Conservation (phyloP, 108 stramenopile genomes). For the Cyclotella choctawhatcheeana region DNA sequence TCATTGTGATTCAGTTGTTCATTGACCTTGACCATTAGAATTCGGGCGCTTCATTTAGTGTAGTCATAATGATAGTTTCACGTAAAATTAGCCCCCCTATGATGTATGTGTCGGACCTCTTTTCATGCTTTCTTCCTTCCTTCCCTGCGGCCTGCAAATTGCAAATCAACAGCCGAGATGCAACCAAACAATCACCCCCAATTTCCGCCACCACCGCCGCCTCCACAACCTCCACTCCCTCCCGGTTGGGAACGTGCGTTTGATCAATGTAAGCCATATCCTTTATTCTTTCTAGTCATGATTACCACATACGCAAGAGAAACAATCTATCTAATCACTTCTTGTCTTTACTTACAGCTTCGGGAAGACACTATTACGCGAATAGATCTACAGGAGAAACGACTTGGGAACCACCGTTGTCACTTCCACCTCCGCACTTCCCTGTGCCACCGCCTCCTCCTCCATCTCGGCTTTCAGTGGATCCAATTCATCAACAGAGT, state of each 20-base stretch:
- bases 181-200: constrained; percentile 2
- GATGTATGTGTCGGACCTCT: too few species aligned
- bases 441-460: constrained; percentile 30
- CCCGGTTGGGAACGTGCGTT: constrained; percentile 51
- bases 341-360: background rate
- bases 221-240: constrained; percentile 36
- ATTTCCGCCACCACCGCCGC: constrained; percentile 40
- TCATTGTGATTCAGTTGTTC: too few species aligned
- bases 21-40: too few species aligned
- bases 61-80: too few species aligned
- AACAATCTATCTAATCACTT: background rate
- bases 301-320: background rate
- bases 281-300: too few species aligned
- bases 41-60: too few species aligned
- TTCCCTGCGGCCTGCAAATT: too few species aligned
- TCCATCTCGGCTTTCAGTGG: background rate
- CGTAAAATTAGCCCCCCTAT: too few species aligned
- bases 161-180: too few species aligned
- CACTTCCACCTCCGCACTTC: constrained; percentile 26
- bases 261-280: constrained; percentile 29
- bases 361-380: constrained; percentile 34
- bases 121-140: too few species aligned
- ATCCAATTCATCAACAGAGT: constrained; percentile 6
- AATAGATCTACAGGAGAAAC: constrained; percentile 56
- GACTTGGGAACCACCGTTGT: constrained; percentile 51